These are phyloP conservation scores for Paecilomyces sp. DNA, from an alignment of 2,329 filamentous ascomycete species.

Conservation along the genomic window DNA sequence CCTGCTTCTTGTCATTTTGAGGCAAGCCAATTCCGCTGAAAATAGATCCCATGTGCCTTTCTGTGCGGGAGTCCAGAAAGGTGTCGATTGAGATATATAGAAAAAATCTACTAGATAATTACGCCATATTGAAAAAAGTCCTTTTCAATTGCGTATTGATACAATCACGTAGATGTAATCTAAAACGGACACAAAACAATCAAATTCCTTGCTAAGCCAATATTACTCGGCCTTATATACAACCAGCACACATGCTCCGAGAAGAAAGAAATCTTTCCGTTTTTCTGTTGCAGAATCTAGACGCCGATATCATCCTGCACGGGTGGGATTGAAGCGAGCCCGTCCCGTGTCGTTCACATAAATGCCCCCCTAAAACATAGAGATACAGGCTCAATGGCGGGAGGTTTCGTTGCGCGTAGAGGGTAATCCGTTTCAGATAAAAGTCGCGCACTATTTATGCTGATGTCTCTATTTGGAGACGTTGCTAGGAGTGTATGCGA, in stretches of 20 bases:
- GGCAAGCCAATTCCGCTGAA: neutral
- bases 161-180: neutral
- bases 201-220: neutral
- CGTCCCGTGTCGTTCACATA: neutral
- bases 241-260: neutral
- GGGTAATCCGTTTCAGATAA: neutral
- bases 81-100: neutral
- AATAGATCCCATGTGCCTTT: neutral
- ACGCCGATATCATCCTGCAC: neutral
- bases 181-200: neutral
- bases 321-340: neutral
- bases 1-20: neutral
- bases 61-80: neutral
- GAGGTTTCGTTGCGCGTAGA: neutral
- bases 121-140: neutral
- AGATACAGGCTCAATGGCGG: neutral
- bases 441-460: neutral
- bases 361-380: neutral
- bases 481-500: constrained; percentile 61
- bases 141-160: neutral
- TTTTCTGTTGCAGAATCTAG: neutral
- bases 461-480: constrained; percentile 47
- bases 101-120: neutral
- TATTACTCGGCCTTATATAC: neutral
- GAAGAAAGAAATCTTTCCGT: neutral